Conservation (phyloP, 2,329 filamentous ascomycete genomes). For the Xylariaceae sp. region DNA sequence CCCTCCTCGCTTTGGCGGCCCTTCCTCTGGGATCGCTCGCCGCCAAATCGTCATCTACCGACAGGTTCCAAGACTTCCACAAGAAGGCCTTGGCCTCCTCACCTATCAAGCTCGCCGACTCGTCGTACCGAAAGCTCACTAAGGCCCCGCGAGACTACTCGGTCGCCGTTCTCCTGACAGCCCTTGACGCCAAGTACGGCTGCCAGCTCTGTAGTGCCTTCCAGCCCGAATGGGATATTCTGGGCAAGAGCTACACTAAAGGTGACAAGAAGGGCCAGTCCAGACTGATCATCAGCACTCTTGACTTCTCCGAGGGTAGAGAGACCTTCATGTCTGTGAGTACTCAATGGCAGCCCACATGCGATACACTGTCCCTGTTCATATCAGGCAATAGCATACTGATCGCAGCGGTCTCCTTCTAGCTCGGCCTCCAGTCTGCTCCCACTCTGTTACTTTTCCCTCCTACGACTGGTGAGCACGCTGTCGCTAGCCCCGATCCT, state of each 20-base stretch:
- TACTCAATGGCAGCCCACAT: conserved; percentile 6
- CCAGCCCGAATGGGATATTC: conserved; percentile 87
- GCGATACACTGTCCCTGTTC: background rate
- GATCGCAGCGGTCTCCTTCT: conserved; percentile 7
- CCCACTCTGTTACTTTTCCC: conserved; percentile 85
- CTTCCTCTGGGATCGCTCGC: conserved; percentile 58
- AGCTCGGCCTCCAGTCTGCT: conserved; percentile 92
- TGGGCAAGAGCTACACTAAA: conserved; percentile 81
- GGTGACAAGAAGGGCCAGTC: conserved; percentile 73
- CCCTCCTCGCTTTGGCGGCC: conserved; percentile 56
- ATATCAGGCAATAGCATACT: conserved; percentile 1
- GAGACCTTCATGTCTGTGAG: conserved; percentile 80
- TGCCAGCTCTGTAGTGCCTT: conserved; percentile 87
- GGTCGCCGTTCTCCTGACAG: conserved; percentile 78
- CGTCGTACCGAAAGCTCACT: conserved; percentile 71
- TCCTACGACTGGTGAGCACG: conserved; percentile 77
- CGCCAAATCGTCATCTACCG: conserved; percentile 55
- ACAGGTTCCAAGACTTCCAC: conserved; percentile 70
- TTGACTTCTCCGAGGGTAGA: conserved; percentile 86
- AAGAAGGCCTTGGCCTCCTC: conserved; percentile 60
- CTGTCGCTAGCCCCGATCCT: conserved; percentile 64
- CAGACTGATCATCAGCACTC: conserved; percentile 71
- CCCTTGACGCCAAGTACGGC: conserved; percentile 75
- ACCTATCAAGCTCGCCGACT: conserved; percentile 75
- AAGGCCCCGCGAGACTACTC: conserved; percentile 77